These are phyloP conservation scores for Podaxis sp. DNA, from an alignment of 768 basidiomycete species.

Conservation along the genomic window DNA sequence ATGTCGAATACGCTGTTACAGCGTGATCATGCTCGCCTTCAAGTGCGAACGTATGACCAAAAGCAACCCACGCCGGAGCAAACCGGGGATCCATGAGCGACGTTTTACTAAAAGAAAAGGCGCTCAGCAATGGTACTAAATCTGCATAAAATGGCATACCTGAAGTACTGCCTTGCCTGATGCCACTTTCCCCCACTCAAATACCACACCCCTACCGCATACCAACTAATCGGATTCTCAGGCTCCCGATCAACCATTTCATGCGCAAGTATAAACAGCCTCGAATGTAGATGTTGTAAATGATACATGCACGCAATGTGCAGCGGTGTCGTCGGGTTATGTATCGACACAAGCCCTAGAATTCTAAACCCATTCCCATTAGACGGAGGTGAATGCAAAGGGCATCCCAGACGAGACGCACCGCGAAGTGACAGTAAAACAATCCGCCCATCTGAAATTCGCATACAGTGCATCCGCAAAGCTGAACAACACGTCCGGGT, in stretches of 20 bases:
- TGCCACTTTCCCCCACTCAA: conserved; percentile 83
- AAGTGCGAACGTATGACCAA: conserved; percentile 94
- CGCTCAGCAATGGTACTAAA: not conserved
- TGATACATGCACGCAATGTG: conserved; percentile 99
- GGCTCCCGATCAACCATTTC: conserved; percentile 95
- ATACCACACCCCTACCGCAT: conserved; percentile 98
- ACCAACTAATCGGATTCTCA: conserved; percentile 93
- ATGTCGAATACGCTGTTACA: conserved; percentile 97
- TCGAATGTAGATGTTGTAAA: conserved; percentile 85
- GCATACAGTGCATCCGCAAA: conserved; percentile 89
- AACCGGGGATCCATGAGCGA: conserved; percentile 96
- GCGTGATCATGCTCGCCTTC: conserved; percentile 99
- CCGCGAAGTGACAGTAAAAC: conserved; percentile 85
- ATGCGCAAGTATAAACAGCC: conserved; percentile 94
- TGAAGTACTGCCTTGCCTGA: conserved; percentile 93
- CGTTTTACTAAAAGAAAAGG: conserved; percentile 67
- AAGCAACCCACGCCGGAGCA: conserved; percentile 96
- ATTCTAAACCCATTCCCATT: conserved; percentile 52
- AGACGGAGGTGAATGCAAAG: not conserved
- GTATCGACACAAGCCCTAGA: conserved; percentile 78
- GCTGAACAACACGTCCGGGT: conserved; percentile 89
- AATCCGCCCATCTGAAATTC: conserved; percentile 92
- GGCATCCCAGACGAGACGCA: conserved; percentile 25
- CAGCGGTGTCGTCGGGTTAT: conserved; percentile 86
- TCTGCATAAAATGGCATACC: conserved; percentile 34